A percentile compares a stretch with the other conserved stretches of the same genome.
Evolutionary conservation across 495 filamentous ascomycete species (phyloP).

Genomic region (Xylaria intraflava): DNA sequence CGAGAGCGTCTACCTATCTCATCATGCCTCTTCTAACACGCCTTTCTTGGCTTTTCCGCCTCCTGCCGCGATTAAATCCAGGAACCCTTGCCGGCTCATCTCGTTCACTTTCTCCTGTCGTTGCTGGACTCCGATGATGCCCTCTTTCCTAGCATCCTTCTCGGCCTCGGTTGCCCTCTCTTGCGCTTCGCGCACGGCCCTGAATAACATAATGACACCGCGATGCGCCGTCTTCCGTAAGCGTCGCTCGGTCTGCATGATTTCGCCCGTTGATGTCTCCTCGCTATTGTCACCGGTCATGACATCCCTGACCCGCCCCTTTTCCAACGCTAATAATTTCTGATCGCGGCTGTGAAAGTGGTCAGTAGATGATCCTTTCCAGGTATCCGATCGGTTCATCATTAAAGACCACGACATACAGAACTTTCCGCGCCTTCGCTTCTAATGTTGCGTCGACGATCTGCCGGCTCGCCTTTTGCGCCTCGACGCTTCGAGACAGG

Average conservation of each 20-base stretch:
- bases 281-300: conserved; percentile 46
- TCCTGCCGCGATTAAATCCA: conserved; percentile 77
- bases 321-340: conserved; percentile 73
- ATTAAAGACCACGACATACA: background rate
- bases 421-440: conserved; percentile 57
- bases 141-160: conserved; percentile 58
- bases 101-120: conserved; percentile 81
- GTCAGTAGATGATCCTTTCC: background rate
- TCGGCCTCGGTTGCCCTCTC: conserved; percentile 73
- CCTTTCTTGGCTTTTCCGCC: conserved; percentile 47
- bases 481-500: conserved; percentile 67
- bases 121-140: conserved; percentile 64
- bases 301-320: conserved; percentile 81
- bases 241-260: conserved; percentile 71
- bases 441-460: conserved; percentile 71
- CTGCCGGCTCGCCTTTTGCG: conserved; percentile 57
- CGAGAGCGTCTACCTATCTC: background rate
- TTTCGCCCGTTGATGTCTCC: conserved; percentile 44
- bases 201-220: conserved; percentile 91
- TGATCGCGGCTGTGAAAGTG: conserved; percentile 65
- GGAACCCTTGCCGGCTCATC: conserved; percentile 93
- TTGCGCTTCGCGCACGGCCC: conserved; percentile 88
- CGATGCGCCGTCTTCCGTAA: conserved; percentile 81
- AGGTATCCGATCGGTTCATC: background rate
- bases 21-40: conserved; percentile 44